These are phyloP conservation scores for Alternaria ethzedia DNA, from an alignment of 2,329 filamentous ascomycete species.

Conservation along the genomic window DNA sequence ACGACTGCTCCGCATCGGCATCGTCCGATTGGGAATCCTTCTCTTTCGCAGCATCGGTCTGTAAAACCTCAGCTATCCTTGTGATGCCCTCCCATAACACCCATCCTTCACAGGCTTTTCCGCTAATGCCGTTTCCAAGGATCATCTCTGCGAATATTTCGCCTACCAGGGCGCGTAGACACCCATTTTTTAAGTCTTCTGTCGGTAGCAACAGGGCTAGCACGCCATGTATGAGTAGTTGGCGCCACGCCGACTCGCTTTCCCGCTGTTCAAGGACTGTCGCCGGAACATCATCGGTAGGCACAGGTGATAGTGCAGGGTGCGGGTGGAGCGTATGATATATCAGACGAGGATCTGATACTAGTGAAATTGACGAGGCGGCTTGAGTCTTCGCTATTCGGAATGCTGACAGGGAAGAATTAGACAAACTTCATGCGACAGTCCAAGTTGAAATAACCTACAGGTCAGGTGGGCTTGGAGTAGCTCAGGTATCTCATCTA, in stretches of 20 bases:
- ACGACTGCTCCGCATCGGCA: conserved; percentile 30
- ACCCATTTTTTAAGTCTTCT: conserved; percentile 88
- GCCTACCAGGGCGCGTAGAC: conserved; percentile 79
- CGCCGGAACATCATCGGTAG: conserved; percentile 60
- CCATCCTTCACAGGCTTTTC: conserved; percentile 85
- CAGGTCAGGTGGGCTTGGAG: conserved; percentile 81
- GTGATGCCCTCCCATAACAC: conserved; percentile 84
- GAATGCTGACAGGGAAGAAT: conserved; percentile 65
- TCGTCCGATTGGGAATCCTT: conserved; percentile 37
- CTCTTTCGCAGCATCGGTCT: conserved; percentile 41
- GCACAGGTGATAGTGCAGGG: conserved; percentile 79
- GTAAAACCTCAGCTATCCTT: conserved; percentile 66
- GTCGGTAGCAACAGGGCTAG: conserved; percentile 86
- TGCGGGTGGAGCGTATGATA: conserved; percentile 87
- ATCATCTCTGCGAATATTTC: conserved; percentile 92
- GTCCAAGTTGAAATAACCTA: conserved; percentile 52
- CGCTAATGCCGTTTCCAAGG: conserved; percentile 79
- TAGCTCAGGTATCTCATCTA: conserved; percentile 87
- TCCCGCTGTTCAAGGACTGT: conserved; percentile 68
- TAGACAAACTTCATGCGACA: conserved; percentile 30
- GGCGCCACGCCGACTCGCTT: conserved; percentile 84
- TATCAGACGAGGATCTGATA: conserved; percentile 68
- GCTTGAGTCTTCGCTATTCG: conserved; percentile 67
- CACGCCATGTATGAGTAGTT: conserved; percentile 82
- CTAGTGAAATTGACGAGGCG: conserved; percentile 64